Base-by-base conservation (phyloP, 192 early-diverging fungal species). In the Dimargaris xerosporica region DNA sequence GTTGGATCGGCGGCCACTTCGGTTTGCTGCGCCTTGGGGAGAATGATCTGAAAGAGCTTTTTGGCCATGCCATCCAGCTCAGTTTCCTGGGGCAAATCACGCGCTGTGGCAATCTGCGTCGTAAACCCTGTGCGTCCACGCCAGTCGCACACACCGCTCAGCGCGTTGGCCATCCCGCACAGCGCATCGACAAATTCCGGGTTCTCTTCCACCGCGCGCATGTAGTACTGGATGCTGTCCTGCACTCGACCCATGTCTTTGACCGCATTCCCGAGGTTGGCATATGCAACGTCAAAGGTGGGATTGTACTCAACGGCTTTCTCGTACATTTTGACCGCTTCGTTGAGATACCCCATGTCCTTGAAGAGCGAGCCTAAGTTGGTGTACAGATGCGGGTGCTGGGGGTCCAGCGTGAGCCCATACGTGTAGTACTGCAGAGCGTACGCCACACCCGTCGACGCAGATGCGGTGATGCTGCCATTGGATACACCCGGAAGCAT, bases 111-210 rank as follows among this genome's bases (percentile, higher is more conserved):
- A 17, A 71, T 71, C 44, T 67, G 69, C 6, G 68, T 67, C 12
- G 59, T 66, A 56, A 86, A 80, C 43, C 79, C 83, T 45, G 84
- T 85, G 34, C 91, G 83, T 29, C 80, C 86, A 30, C 81, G 78
- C 93, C 93, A 96, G 62, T 94, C 84, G 69, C 93, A 96, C 1
- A 94, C 84, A 58, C 90, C 90, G 28, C 87, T 79, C 62, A 93
- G 72, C 6, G 85, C 81, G 67, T 95, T 93, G 53, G 93, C 90
- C 62, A 86, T 80, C 30, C 91, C 91, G 71, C 91, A 93, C 44
- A 93, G 82, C 3, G 92, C 92, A 67, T 95, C 92, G 25, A 90
- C 84, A 74, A 95, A 95, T 62, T 91, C 82, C 16, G 91, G 90
- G 61, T 91, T 92, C 56, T 83, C 84, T 31, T 82, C 80, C 15